A percentile compares a stretch with the other conserved stretches of the same genome.
These are phyloP conservation scores for Epichloe uncinata DNA, from an alignment of 2,329 filamentous ascomycete species.

Conservation along the genomic window DNA sequence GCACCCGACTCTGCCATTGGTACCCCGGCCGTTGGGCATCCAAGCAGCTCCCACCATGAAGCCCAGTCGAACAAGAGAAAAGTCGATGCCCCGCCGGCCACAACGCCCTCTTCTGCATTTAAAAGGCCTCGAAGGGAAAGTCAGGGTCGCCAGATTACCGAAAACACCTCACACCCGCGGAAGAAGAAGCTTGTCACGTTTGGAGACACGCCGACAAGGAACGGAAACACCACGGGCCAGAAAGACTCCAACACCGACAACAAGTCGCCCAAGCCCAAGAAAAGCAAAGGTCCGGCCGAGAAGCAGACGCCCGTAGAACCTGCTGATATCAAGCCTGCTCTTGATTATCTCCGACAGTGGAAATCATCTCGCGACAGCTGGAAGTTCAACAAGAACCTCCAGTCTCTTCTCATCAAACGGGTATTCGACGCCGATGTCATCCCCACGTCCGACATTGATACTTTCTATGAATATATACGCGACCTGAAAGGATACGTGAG, in stretches of 20 bases:
- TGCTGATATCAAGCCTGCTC: conserved; percentile 45
- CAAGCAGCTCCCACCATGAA: conserved; percentile 20
- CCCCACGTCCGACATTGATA: conserved; percentile 53
- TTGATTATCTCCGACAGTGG: conserved; percentile 69
- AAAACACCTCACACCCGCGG: conserved; percentile 19
- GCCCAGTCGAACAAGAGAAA: conserved; percentile 26
- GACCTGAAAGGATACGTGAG: conserved; percentile 67
- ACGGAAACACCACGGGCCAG: conserved; percentile 10
- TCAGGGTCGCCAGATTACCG: conserved; percentile 7
- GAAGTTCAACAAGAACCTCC: conserved; percentile 96
- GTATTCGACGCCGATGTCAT: conserved; percentile 60
- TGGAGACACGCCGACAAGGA: conserved; percentile 27
- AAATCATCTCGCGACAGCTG: conserved; percentile 55
- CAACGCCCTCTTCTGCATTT: conserved; percentile 16
- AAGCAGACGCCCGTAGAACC: conserved; percentile 24
- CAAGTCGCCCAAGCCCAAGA: conserved; percentile 19
- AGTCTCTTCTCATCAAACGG: conserved; percentile 75
- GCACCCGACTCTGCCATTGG: conserved; percentile 18
- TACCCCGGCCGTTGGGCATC: conserved; percentile 23
- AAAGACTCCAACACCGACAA: conserved; percentile 10
- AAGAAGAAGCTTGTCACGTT: conserved; percentile 38
- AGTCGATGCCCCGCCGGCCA: conserved; percentile 21
- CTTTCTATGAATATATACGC: conserved; percentile 64
- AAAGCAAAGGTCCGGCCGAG: conserved; percentile 26
- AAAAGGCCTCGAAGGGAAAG: conserved; percentile 23